phyloP scores from a whole-genome alignment of 2,329 filamentous ascomycete genomes.

The Teratosphaeria epicoccoides region DNA sequence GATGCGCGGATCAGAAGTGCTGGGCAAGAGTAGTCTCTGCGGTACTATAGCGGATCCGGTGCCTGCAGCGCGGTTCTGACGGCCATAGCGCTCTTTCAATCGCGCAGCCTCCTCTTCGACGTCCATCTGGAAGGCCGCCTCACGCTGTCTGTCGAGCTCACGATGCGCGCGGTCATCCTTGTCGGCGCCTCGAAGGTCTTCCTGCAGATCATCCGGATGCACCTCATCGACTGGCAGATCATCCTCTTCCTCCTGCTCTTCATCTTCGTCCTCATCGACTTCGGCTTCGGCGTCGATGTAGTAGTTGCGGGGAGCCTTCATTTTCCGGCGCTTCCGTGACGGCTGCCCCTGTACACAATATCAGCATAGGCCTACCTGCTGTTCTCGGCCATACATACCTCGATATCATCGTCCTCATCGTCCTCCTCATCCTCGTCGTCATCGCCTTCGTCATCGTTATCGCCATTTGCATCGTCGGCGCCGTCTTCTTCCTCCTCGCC shows the following conservation, averaged over 20 bases:
- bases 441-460: slow-evolving; percentile 28
- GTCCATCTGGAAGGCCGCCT: slow-evolving; percentile 78
- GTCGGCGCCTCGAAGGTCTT: slow-evolving; percentile 60
- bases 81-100: slow-evolving; percentile 78
- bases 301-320: slow-evolving; percentile 62
- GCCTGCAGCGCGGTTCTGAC: slow-evolving; percentile 53
- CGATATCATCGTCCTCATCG: slow-evolving; percentile 15
- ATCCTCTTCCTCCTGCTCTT: slow-evolving; percentile 78
- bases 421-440: slow-evolving; percentile 25
- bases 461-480: slow-evolving; percentile 12
- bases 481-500: slow-evolving; percentile 25
- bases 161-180: slow-evolving; percentile 87
- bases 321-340: slow-evolving; percentile 61
- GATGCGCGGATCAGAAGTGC: slow-evolving; percentile 84
- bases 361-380: not conserved
- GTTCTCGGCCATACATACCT: slow-evolving; percentile 7
- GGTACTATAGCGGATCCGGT: slow-evolving; percentile 68
- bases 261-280: slow-evolving; percentile 87
- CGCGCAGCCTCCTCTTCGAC: slow-evolving; percentile 86
- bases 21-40: slow-evolving; percentile 71
- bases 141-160: slow-evolving; percentile 84
- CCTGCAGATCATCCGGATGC: slow-evolving; percentile 80
- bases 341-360: slow-evolving; percentile 41
- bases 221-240: slow-evolving; percentile 77
- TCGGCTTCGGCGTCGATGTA: slow-evolving; percentile 98